These are phyloP conservation scores for Conticribra guillardii DNA, from an alignment of 108 stramenopile genomes.

Conservation along the genomic window DNA sequence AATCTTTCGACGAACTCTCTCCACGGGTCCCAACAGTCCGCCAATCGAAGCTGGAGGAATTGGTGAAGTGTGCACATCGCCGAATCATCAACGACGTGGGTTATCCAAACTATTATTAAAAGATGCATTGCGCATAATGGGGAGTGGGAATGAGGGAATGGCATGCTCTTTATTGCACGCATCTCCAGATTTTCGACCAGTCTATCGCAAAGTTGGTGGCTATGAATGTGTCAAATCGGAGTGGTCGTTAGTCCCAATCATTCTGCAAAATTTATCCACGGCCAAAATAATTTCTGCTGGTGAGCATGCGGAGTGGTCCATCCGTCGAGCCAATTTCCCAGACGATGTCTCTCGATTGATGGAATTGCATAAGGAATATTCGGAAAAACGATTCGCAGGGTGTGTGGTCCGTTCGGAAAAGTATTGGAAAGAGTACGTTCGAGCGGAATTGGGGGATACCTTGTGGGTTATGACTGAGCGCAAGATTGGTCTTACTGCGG, in stretches of 20 bases:
- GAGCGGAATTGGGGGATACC: constrained; percentile 56
- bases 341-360: constrained; percentile 54
- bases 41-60: constrained; percentile 63
- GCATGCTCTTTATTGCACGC: constrained; percentile 73
- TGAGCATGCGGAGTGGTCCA: background rate
- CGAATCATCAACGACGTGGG: constrained; percentile 59
- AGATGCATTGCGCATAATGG: constrained; percentile 70
- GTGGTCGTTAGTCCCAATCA: constrained; percentile 57
- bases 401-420: constrained; percentile 54
- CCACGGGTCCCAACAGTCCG: constrained; percentile 15
- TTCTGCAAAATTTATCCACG: background rate
- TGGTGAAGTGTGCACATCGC: constrained; percentile 79
- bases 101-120: constrained; percentile 60
- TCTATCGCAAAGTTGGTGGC: constrained; percentile 61
- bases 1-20: constrained; percentile 62
- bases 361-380: constrained; percentile 57
- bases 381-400: constrained; percentile 60
- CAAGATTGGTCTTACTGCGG: background rate
- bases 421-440: constrained; percentile 77
- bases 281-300: background rate
- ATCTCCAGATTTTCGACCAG: constrained; percentile 62
- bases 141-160: constrained; percentile 24
- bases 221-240: constrained; percentile 45
- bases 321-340: constrained; percentile 67
- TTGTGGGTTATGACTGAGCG: constrained; percentile 49